phyloP scores from a whole-genome alignment of 2,329 filamentous ascomycete species.

The Coniochaeta hoffmannii region DNA sequence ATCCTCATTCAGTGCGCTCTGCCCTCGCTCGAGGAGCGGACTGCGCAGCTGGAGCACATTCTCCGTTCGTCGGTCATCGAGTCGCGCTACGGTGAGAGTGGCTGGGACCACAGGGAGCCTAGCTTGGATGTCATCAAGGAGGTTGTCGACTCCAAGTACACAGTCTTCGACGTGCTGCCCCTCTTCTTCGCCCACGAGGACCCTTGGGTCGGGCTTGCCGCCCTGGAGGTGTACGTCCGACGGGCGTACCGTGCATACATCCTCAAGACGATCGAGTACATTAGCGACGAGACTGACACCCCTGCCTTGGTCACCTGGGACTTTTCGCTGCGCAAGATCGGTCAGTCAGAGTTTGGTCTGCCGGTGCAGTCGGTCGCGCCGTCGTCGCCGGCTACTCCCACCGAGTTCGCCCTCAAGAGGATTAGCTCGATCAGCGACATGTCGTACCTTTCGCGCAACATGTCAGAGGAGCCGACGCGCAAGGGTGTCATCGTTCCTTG shows the following conservation, averaged over 20 bases:
- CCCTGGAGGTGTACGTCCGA: slow-evolving; percentile 92
- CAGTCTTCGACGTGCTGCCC: slow-evolving; percentile 91
- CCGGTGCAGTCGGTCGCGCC: slow-evolving; percentile 73
- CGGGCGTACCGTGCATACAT: slow-evolving; percentile 95
- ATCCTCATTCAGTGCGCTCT: slow-evolving; percentile 95
- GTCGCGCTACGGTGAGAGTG: slow-evolving; percentile 94
- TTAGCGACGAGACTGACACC: slow-evolving; percentile 61
- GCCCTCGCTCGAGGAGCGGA: slow-evolving; percentile 91
- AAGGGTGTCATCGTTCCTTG: slow-evolving; percentile 95
- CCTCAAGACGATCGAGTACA: slow-evolving; percentile 82
- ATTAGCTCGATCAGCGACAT: slow-evolving; percentile 96
- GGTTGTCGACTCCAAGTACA: slow-evolving; percentile 97
- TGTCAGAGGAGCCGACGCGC: slow-evolving; percentile 68
- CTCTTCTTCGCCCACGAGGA: slow-evolving; percentile 94
- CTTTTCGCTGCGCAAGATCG: slow-evolving; percentile 89
- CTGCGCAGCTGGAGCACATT: slow-evolving; percentile 97
- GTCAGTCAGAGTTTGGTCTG: slow-evolving; percentile 81
- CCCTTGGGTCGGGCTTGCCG: slow-evolving; percentile 87
- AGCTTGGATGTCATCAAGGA: slow-evolving; percentile 89
- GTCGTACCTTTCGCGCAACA: slow-evolving; percentile 73
- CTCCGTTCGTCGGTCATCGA: slow-evolving; percentile 91
- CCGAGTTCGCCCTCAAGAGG: slow-evolving; percentile 62
- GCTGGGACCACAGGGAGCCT: slow-evolving; percentile 92
- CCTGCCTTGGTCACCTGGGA: slow-evolving; percentile 88
- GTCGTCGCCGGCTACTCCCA: slow-evolving; percentile 74